Evolutionary conservation across 2,329 filamentous ascomycete species (phyloP).

Genomic region (Monascus ruber): DNA sequence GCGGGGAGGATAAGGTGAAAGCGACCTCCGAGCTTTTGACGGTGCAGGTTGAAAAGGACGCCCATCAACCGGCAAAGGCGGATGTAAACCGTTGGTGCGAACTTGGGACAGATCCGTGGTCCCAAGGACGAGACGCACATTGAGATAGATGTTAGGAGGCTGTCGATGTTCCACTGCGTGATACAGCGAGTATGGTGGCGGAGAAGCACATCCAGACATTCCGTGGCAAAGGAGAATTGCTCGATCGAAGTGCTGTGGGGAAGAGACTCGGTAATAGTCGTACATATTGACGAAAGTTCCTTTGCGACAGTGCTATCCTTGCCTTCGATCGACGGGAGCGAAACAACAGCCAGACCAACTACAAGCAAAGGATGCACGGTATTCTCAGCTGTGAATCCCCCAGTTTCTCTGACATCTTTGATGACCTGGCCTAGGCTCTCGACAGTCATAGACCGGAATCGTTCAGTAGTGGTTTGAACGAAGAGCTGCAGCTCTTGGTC

Average conservation of each 20-base stretch:
- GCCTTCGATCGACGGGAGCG: conserved; percentile 23
- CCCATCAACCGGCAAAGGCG: conserved; percentile 45
- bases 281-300: conserved; percentile 27
- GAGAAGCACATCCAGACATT: conserved; percentile 29
- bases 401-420: conserved; percentile 18
- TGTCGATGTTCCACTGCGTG: conserved; percentile 36
- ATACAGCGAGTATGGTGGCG: conserved; percentile 30
- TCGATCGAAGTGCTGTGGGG: conserved; percentile 21
- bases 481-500: conserved; percentile 27
- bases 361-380: conserved; percentile 24
- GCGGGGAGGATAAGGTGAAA: conserved; percentile 48
- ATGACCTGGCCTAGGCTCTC: conserved; percentile 20
- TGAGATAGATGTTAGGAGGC: conserved; percentile 27
- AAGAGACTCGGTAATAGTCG: conserved; percentile 20
- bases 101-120: conserved; percentile 19
- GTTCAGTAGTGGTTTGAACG: conserved; percentile 22
- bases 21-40: conserved; percentile 47
- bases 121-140: conserved; percentile 23
- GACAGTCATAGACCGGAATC: conserved; percentile 22
- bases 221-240: conserved; percentile 28
- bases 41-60: conserved; percentile 44
- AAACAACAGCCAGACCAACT: conserved; percentile 23
- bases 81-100: conserved; percentile 36
- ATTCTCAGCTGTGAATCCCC: conserved; percentile 19
- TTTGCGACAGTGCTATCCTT: conserved; percentile 25